Base-by-base conservation (phyloP, 1,139 yeast species). In the Candida freyschussii region DNA sequence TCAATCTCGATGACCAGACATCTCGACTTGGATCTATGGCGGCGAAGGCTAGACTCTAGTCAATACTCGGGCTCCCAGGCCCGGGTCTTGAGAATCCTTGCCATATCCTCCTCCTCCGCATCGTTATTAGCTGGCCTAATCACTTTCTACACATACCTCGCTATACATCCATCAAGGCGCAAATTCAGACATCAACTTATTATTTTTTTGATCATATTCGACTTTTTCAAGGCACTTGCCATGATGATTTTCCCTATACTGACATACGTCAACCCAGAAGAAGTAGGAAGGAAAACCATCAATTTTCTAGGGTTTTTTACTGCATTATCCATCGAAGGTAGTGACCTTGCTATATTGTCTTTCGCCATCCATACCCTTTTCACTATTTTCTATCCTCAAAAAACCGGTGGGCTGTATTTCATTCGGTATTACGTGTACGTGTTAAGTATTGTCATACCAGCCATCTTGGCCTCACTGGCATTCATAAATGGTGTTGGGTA, bases 301-400 rank as follows among this genome's bases (percentile, higher is more conserved):
- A 78, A 82, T 51, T 78, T 78, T 11, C 74, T 85, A 29, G 96
- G 96, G 5, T 87, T 84, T 64, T 78, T 86, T 57, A 81, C 95
- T 1, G 85, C 93, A 2, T 68, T 78, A 24, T 72, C 89, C 20
- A 81, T 84, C 18, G 95, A 86, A 56, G 95, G 95, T 12, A 87
- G 93, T 3, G 96, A 87, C 59, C 57, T 85, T 27, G 93, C 94
- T 17, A 87, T 87, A 30, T 61, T 86, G 27, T 71, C 84, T 21
- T 81, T 87, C 59, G 95, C 96, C 2, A 58, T 86, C 14, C 96
- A 87, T 56, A 81, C 91, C 7, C 86, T 78, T 25, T 56, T 87
- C 27, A 62, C 86, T 20, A 80, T 87, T 13, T 84, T 84, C 56
- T 64, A 64, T 41, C 86, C 93, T 0, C 65, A 68, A 31, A 65